Conservation (phyloP, 2,329 filamentous ascomycete species). For the Cladosporium sp. region DNA sequence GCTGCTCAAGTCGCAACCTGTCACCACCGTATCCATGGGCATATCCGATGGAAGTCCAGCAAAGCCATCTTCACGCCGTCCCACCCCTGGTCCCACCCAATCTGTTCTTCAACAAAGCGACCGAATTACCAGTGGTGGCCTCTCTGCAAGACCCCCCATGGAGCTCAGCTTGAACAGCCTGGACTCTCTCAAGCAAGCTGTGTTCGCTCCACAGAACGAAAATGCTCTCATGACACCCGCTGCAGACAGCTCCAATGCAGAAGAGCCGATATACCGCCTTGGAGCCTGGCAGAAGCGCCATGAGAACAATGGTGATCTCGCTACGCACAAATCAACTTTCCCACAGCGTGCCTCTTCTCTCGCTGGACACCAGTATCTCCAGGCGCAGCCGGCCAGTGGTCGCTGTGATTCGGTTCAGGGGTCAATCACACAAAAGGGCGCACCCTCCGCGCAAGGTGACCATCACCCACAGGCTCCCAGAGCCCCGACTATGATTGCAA, state of each 20-base stretch:
- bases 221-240: constrained; percentile 35
- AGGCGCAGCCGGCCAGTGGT: background rate
- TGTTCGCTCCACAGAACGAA: constrained; percentile 36
- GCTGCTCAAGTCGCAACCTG: constrained; percentile 30
- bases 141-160: constrained; percentile 23
- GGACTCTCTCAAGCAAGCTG: constrained; percentile 35
- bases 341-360: constrained; percentile 27
- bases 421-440: background rate
- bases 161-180: constrained; percentile 28
- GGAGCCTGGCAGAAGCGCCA: constrained; percentile 35
- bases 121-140: constrained; percentile 18
- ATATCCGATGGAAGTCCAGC: constrained; percentile 30
- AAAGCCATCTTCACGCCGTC: constrained; percentile 27
- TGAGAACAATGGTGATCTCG: constrained; percentile 12
- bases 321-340: constrained; percentile 25
- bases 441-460: background rate
- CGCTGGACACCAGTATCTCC: constrained; percentile 21
- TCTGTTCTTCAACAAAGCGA: background rate
- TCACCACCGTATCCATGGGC: constrained; percentile 12
- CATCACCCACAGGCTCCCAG: background rate
- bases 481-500: background rate
- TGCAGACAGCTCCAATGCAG: constrained; percentile 29
- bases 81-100: constrained; percentile 26
- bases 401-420: background rate
- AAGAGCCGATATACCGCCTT: constrained; percentile 30